These are phyloP conservation scores for Oryza meridionalis DNA, from an alignment of 176 grass and related monocot species.

Conservation along the genomic window DNA sequence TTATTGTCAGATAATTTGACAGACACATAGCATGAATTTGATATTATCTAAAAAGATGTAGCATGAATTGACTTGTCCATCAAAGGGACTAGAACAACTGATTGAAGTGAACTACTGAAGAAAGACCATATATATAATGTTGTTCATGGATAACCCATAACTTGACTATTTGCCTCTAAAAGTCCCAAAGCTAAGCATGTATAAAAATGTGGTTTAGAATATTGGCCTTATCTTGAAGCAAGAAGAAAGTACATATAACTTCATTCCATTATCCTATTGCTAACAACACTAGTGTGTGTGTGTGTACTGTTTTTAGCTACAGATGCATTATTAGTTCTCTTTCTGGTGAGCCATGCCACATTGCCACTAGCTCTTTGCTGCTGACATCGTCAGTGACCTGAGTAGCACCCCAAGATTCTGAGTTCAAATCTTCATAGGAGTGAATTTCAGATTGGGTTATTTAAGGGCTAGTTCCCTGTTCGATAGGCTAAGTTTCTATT, in stretches of 20 bases:
- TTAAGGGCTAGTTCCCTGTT: too few species aligned
- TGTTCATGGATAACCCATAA: background rate
- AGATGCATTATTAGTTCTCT: background rate
- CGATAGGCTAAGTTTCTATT: too few species aligned
- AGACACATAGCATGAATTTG: background rate
- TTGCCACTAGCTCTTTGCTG: conserved; percentile 3
- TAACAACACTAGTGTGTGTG: background rate
- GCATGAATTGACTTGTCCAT: background rate
- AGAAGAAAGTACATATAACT: background rate
- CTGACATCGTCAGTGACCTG: too few species aligned
- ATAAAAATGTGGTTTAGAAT: background rate
- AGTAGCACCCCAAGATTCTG: too few species aligned
- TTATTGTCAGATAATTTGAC: background rate
- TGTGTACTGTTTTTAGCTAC: background rate
- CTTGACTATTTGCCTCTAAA: background rate
- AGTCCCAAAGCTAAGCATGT: background rate
- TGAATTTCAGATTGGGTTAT: too few species aligned
- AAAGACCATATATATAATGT: background rate
- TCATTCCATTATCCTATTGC: background rate
- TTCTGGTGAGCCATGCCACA: conserved; percentile 3
- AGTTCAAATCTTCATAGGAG: too few species aligned
- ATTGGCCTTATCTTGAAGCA: background rate
- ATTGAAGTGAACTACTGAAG: background rate
- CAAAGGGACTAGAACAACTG: background rate
- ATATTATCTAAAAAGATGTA: too few species aligned